Conservation (phyloP, 2,329 filamentous ascomycete species). For the Blastomyces gilchristii region DNA sequence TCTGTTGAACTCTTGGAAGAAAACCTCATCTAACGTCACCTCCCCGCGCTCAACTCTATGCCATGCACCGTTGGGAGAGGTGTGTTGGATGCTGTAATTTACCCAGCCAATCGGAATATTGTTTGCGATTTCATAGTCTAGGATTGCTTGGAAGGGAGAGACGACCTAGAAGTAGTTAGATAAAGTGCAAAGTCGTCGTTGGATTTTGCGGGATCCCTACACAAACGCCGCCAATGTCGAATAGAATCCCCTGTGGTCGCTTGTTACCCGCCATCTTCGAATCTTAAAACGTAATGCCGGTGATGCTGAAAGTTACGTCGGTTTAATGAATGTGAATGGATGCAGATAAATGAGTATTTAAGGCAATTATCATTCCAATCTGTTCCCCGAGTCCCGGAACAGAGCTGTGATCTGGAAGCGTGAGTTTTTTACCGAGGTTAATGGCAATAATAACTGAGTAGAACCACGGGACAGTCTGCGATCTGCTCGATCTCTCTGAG, state of each 20-base stretch:
- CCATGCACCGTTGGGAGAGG: conserved; percentile 73
- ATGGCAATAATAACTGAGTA: background rate
- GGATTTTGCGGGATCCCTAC: conserved; percentile 48
- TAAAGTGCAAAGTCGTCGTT: background rate
- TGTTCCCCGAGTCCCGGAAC: background rate
- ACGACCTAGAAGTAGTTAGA: conserved; percentile 51
- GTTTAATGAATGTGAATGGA: background rate
- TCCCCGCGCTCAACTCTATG: conserved; percentile 78
- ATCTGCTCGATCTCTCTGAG: background rate
- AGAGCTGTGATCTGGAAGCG: background rate
- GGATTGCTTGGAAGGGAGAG: conserved; percentile 85
- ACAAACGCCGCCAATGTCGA: conserved; percentile 94
- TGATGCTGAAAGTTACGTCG: background rate
- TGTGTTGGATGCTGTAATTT: conserved; percentile 76
- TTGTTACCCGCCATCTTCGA: conserved; percentile 32
- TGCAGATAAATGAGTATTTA: background rate
- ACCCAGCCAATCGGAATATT: conserved; percentile 80
- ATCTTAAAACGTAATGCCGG: background rate
- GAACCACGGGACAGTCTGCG: background rate
- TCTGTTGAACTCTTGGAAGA: conserved; percentile 63
- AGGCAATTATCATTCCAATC: background rate
- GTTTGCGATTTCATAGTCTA: conserved; percentile 72
- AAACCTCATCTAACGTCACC: conserved; percentile 61
- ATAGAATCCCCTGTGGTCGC: conserved; percentile 65
- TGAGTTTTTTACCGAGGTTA: background rate